Base-by-base conservation (phyloP, 345 rosid genomes). In the Populus ilicifolia region DNA sequence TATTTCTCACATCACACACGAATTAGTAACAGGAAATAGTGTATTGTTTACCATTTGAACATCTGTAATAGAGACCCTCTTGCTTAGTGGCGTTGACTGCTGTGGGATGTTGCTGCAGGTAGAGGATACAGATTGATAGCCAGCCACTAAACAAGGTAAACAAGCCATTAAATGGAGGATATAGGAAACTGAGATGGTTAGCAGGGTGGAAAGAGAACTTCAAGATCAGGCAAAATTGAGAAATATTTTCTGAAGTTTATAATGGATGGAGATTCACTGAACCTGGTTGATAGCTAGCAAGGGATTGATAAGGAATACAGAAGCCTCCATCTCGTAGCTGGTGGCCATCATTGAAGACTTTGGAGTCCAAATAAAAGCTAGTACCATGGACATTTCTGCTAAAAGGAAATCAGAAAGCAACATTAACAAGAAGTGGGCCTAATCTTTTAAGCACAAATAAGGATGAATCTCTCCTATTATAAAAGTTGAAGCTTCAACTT, bases 261-360 rank as follows among this genome's bases (percentile, higher is more conserved):
- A 18, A 21, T 43, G 29, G 35, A 4, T 8, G 50, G 67, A 80
- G 12, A 27, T 54, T 71, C 25, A 75, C 27, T 21, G 48, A 74
- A 89, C 89, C 90, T 82, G 85, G 80, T 70, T 77, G 83, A 77
- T 66, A 69, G 69, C 69, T 69, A 25, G 62, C 20, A 64, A 71
- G 70, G 75, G 84, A 36, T 71, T 80, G 83, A 71, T 66, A 36
- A 81, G 87, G 87, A 79, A 74, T 12, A 23, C 44, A 48, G 69
- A 83, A 61, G 63, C 74, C 77, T 36, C 78, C 85, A 70, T 33
- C 74, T 54, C 72, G 77, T n/a, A 73, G 69, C 77, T 82, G 86
- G 76, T 71, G 72, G 73, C 64, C 76, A 59, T 70, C 77, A 73
- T 63, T 68, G 74, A 72, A 72, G 36, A 63, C 7, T 71, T 46